Conservation (phyloP, 169 alveolate genomes). For the Eimeria praecox region DNA sequence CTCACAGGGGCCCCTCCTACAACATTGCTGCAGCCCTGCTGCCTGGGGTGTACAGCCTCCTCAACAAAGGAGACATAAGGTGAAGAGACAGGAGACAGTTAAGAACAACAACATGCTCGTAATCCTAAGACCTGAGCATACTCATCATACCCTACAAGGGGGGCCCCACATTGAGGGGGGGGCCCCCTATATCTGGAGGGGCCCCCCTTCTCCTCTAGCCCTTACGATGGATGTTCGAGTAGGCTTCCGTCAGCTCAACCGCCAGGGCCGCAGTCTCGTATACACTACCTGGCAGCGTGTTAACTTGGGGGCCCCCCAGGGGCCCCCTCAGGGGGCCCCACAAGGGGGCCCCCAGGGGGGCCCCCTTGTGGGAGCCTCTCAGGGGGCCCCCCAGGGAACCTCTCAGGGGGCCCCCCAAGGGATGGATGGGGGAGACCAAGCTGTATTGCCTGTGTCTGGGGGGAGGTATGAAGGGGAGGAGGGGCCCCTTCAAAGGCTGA, state of each 20-base stretch:
- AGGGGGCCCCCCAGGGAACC: neutral
- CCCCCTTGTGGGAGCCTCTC: neutral
- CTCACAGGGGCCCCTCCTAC: neutral
- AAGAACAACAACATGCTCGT: neutral
- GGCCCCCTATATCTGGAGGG: neutral
- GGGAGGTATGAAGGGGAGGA: neutral
- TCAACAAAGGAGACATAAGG: neutral
- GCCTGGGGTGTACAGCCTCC: neutral
- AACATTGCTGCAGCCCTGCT: neutral
- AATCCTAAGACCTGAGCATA: neutral
- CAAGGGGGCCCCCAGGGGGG: neutral
- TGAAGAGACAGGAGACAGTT: no score
- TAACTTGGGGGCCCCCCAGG: constrained; percentile 14
- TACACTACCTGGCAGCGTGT: constrained; percentile 39
- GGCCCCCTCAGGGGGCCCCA: neutral
- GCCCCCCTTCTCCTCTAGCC: neutral
- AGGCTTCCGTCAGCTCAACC: constrained; percentile 9
- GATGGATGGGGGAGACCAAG: neutral
- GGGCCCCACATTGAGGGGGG: neutral
- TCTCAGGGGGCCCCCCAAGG: neutral
- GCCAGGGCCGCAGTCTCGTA: constrained; percentile 8
- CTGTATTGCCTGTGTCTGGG: neutral
- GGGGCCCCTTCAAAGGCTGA: neutral
- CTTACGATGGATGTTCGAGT: constrained; percentile 18
- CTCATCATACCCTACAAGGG: neutral